A percentile compares a stretch with the other conserved stretches of the same genome.
Conservation (phyloP, 495 filamentous ascomycete species). For the Penicillium egyptiacum region DNA sequence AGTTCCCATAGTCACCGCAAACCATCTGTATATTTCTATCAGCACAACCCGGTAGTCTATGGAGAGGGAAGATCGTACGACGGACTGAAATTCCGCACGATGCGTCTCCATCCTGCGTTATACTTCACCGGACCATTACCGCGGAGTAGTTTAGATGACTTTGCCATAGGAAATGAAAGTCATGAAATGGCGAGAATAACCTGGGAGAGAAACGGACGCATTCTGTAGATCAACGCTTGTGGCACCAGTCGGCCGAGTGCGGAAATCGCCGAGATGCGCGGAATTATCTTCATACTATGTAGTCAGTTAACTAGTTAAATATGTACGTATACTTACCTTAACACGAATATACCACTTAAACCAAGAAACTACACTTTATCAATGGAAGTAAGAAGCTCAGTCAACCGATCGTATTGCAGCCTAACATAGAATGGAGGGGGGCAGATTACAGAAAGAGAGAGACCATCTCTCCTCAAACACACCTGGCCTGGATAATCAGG, state of each 20-base stretch:
- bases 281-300: neutral
- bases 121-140: slow-evolving; percentile 19
- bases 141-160: neutral
- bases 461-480: too few species aligned
- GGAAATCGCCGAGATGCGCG: neutral
- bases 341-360: too few species aligned
- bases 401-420: too few species aligned
- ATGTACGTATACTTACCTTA: too few species aligned
- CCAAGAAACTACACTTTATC: too few species aligned
- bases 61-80: slow-evolving; percentile 32
- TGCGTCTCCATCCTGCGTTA: slow-evolving; percentile 41
- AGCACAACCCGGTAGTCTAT: neutral
- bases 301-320: too few species aligned
- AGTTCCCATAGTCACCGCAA: slow-evolving; percentile 51
- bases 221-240: neutral
- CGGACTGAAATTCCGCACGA: slow-evolving; percentile 50
- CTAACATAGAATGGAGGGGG: too few species aligned
- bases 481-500: too few species aligned
- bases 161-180: neutral
- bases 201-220: neutral
- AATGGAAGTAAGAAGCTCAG: too few species aligned
- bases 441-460: too few species aligned
- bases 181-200: neutral
- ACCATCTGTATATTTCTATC: slow-evolving; percentile 35
- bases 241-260: neutral